Conservation (phyloP, 1,139 yeast genomes). For the Pichia inconspicua region DNA sequence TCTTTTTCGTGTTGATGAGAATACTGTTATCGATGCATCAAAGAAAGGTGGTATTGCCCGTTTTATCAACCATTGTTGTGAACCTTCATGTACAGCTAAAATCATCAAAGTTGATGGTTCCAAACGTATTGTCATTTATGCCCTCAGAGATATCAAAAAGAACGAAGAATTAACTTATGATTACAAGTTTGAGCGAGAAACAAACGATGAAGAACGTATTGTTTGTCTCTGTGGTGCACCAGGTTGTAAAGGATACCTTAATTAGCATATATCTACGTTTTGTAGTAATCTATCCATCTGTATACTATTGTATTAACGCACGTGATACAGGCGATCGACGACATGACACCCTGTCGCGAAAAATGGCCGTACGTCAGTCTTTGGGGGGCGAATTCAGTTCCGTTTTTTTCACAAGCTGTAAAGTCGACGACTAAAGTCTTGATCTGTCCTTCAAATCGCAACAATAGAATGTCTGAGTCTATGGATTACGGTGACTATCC, state of each 20-base stretch:
- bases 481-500: slow-evolving; percentile 27
- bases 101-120: slow-evolving; percentile 92
- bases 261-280: slow-evolving; percentile 31
- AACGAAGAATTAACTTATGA: slow-evolving; percentile 94
- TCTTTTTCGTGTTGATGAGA: slow-evolving; percentile 85
- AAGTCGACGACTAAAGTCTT: too few species aligned
- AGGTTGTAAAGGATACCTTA: slow-evolving; percentile 87
- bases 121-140: slow-evolving; percentile 91
- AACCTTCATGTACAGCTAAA: slow-evolving; percentile 95
- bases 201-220: slow-evolving; percentile 82
- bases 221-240: slow-evolving; percentile 93
- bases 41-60: slow-evolving; percentile 95
- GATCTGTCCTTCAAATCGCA: not conserved
- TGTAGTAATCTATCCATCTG: not conserved
- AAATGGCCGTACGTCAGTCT: not conserved
- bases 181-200: slow-evolving; percentile 88
- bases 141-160: slow-evolving; percentile 78
- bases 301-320: not conserved
- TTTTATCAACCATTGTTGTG: slow-evolving; percentile 94
- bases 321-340: not conserved
- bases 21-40: slow-evolving; percentile 94
- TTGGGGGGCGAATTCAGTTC: not conserved
- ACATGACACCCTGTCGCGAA: not conserved
- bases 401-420: not conserved
- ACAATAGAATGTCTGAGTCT: slow-evolving; percentile 21